Evolutionary conservation across 257 asterid genomes (phyloP).

Genomic region (Solanum megistacrolobum): DNA sequence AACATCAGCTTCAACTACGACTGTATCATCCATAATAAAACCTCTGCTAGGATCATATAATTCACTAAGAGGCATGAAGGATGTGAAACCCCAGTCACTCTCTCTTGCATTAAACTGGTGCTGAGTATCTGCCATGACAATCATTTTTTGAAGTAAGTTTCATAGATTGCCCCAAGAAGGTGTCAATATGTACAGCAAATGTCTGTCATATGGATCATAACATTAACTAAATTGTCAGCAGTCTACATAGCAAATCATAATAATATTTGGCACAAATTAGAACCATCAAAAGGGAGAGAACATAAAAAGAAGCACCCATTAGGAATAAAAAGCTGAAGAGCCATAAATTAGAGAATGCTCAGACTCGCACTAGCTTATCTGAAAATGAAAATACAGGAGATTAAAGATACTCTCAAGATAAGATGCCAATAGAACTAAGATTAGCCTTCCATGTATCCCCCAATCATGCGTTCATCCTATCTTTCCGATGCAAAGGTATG

Average conservation of each 20-base stretch:
- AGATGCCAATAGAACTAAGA: not conserved
- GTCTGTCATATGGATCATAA: not conserved
- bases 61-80: conserved; percentile 64
- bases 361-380: not conserved
- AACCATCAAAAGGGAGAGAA: not conserved
- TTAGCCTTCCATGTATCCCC: not conserved
- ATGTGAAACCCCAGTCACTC: conserved; percentile 72
- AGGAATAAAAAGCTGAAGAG: not conserved
- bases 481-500: not conserved
- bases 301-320: not conserved
- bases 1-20: conserved; percentile 57
- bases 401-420: not conserved
- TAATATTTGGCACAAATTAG: not conserved
- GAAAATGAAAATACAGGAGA: not conserved
- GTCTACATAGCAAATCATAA: not conserved
- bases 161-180: not conserved
- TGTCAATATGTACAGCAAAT: not conserved
- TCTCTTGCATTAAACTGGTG: conserved; percentile 65
- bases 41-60: conserved; percentile 62
- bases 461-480: not conserved
- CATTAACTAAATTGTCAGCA: not conserved
- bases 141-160: not conserved
- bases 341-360: not conserved
- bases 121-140: conserved; percentile 39
- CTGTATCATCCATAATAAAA: conserved; percentile 44